A percentile compares a stretch with the other conserved stretches of the same genome.
These are phyloP conservation scores for Talaromyces wortmannii DNA, from an alignment of 495 filamentous ascomycete genomes.

Conservation along the genomic window DNA sequence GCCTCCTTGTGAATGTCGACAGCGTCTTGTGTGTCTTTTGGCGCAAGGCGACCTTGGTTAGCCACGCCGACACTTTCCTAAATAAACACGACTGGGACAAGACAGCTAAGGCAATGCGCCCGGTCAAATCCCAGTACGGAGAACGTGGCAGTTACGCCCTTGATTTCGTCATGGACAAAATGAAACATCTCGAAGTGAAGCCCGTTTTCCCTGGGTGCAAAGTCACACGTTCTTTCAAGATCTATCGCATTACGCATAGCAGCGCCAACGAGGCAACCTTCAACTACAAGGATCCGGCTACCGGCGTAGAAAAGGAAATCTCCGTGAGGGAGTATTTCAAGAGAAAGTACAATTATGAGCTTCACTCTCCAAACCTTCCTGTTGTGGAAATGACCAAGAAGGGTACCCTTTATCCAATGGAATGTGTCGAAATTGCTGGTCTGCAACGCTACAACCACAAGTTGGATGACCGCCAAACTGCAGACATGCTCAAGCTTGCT, in stretches of 20 bases:
- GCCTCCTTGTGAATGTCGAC: constrained; percentile 75
- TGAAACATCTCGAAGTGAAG: constrained; percentile 1
- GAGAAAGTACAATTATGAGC: constrained; percentile 50
- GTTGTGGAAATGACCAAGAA: constrained; percentile 63
- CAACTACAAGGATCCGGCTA: constrained; percentile 40
- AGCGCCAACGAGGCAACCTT: constrained; percentile 28
- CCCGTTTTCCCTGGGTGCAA: not conserved
- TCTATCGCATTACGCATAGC: constrained; percentile 16
- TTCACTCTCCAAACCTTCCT: constrained; percentile 53
- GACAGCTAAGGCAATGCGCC: not conserved
- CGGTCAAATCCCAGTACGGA: not conserved
- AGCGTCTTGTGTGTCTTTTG: constrained; percentile 54
- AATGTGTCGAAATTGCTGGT: constrained; percentile 52
- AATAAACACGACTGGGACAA: not conserved
- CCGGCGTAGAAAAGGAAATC: constrained; percentile 27
- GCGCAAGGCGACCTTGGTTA: constrained; percentile 12
- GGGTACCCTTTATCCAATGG: constrained; percentile 68
- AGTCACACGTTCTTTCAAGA: not conserved
- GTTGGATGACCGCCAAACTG: constrained; percentile 58
- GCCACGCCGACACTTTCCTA: constrained; percentile 1
- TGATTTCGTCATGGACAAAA: not conserved
- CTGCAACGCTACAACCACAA: constrained; percentile 79
- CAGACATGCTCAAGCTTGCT: constrained; percentile 84
- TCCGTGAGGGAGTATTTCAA: constrained; percentile 62
- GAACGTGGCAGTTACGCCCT: not conserved